Percentiles rank a stretch among this genome's conserved stretches.
Evolutionary conservation across 768 basidiomycete genomes (phyloP).

Genomic region (Gloeophyllum trabeum): DNA sequence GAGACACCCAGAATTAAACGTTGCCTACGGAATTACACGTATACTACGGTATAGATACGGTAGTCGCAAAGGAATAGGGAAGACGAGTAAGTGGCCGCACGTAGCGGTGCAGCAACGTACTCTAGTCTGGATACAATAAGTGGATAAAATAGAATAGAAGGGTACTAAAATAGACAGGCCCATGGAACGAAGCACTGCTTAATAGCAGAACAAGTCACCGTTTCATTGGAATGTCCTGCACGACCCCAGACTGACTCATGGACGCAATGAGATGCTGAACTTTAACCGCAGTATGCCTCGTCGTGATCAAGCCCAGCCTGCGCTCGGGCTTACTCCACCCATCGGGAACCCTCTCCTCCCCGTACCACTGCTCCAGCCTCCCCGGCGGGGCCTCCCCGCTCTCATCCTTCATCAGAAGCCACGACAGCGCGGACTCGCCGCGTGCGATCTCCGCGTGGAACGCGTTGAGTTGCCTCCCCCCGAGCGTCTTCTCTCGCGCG

Average conservation of each 20-base stretch:
- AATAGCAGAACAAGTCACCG: too few relatives aligned
- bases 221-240: too few relatives aligned
- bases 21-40: too few relatives aligned
- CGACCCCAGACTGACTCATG: neutral
- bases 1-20: too few relatives aligned
- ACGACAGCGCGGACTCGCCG: neutral
- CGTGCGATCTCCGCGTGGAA: neutral
- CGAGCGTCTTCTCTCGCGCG: neutral
- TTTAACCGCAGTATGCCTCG: neutral
- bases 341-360: neutral
- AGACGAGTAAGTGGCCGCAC: too few relatives aligned
- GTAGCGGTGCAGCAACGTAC: too few relatives aligned
- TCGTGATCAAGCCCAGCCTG: neutral
- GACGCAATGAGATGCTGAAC: neutral
- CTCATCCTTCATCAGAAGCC: neutral
- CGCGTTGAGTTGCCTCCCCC: neutral
- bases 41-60: too few relatives aligned
- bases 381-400: neutral
- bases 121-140: too few relatives aligned
- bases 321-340: neutral
- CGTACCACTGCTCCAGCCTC: constrained; percentile 1
- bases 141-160: too few relatives aligned
- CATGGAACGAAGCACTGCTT: too few relatives aligned
- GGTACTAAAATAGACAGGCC: too few relatives aligned
- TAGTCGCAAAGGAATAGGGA: too few relatives aligned